Base-by-base conservation (phyloP, 2,329 filamentous ascomycete species). In the Claviceps humidiphila region DNA sequence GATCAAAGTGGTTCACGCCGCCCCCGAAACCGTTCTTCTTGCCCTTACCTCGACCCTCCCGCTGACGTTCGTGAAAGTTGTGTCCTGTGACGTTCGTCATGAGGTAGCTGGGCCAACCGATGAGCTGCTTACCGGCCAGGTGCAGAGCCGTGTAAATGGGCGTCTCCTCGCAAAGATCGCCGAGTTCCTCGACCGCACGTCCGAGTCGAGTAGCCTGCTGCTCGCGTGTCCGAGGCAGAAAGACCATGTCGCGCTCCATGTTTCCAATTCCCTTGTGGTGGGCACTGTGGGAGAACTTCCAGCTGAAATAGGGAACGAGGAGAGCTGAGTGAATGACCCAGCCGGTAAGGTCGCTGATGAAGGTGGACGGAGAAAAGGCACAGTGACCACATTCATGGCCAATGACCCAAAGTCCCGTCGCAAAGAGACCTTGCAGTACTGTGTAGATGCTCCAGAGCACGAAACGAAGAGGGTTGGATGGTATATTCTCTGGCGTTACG, bases 261-360 rank as follows among this genome's bases (percentile, higher is more conserved):
- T 98, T 82, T 62, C 90, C 93, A 42, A 93, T 98, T 58, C 90
- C 89, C 80, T 97, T 97, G 86, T 98, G 93, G 77, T 98, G 93
- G 82, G 95, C 95, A 75, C 89, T 87, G 75, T 98, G 93, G 59
- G 89, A 95, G 72, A 97, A 90, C 75, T 98, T 95, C 93, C 93
- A 98, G 67, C 89, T 95, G 76, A 96, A 98, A 76, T 97, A 98
- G 22, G 93, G 93, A 48, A 98, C 91, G 53, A 96, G 77, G 41
- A 96, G 81, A 45, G 82, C 70, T 40, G 90, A 95, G 75, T 97
- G 91, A 61, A 88, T 81, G 66, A 95, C 69, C 87, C 88, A 96
- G 63, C 91, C 91, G 54, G 93, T 89, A 24, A 87, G 81, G 71
- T 97, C 89, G 74, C 97, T 97, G 66, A 96, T 71, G 11, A 81